Evolutionary conservation across 108 stramenopile species (phyloP).

Genomic region (Cyclotella atomus): DNA sequence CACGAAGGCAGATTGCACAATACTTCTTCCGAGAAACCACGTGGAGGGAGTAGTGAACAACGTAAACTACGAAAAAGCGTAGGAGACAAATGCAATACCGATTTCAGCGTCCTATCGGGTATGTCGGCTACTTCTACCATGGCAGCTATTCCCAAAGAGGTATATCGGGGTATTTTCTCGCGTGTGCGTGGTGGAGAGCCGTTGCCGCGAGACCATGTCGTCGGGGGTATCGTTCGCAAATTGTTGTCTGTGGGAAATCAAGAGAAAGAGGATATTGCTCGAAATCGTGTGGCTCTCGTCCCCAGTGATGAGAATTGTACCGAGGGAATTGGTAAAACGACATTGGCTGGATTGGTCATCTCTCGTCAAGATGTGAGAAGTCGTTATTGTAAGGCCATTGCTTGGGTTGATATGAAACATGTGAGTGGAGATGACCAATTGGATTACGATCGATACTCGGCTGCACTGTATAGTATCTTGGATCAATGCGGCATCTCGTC

Average conservation of each 20-base stretch:
- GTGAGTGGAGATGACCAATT: too few species aligned
- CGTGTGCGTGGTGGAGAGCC: slow-evolving; percentile 20
- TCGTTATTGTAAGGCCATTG: slow-evolving; percentile 67
- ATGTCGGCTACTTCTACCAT: background rate
- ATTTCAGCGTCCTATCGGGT: background rate
- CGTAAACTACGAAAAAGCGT: too few species aligned
- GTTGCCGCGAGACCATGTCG: slow-evolving; percentile 32
- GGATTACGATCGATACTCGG: slow-evolving; percentile 42
- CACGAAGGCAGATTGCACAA: background rate
- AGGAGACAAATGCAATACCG: background rate
- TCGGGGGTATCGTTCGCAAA: slow-evolving; percentile 10
- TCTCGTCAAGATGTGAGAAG: slow-evolving; percentile 62
- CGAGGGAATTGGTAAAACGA: slow-evolving; percentile 63
- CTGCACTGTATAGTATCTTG: slow-evolving; percentile 18
- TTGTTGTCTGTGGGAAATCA: slow-evolving; percentile 2
- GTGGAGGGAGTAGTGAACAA: background rate
- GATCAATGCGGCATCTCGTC: slow-evolving; percentile 20
- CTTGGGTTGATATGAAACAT: slow-evolving; percentile 59
- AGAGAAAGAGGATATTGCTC: background rate
- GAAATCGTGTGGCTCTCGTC: background rate
- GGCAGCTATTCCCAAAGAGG: slow-evolving; percentile 20
- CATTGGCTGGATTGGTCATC: slow-evolving; percentile 76
- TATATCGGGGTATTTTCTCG: background rate
- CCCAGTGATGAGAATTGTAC: background rate
- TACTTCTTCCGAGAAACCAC: background rate